Conservation (phyloP, 2,329 filamentous ascomycete species). For the Trichoderma koningii region DNA sequence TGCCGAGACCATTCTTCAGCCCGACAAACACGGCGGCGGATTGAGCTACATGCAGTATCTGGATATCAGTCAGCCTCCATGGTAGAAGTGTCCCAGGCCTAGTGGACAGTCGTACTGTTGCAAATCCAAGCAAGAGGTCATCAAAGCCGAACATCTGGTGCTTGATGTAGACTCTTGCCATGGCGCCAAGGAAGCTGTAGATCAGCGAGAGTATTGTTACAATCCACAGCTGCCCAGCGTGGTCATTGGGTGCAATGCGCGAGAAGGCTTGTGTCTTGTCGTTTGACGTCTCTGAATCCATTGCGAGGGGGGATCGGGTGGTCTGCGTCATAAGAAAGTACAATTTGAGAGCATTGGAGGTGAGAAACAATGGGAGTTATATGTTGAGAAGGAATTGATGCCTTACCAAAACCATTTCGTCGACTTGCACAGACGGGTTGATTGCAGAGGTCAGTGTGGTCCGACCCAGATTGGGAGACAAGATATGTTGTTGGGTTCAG, state of each 20-base stretch:
- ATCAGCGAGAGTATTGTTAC: conserved; percentile 5
- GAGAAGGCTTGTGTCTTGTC: background rate
- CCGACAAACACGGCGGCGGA: background rate
- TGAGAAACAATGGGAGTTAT: no score
- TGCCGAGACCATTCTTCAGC: background rate
- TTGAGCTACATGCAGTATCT: conserved; percentile 5
- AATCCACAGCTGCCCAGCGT: conserved; percentile 7
- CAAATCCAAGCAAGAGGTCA: background rate
- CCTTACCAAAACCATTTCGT: background rate
- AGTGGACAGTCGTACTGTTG: background rate
- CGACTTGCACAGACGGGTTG: background rate
- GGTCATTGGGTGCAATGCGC: background rate
- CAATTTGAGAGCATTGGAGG: background rate
- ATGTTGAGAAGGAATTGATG: background rate
- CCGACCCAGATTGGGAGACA: background rate
- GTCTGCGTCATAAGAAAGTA: no score
- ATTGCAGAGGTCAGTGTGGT: background rate
- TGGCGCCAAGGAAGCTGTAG: background rate
- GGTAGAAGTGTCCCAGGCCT: background rate
- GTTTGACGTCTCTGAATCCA: background rate
- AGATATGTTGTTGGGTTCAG: background rate
- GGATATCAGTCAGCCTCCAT: background rate
- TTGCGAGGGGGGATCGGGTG: background rate
- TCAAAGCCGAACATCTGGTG: conserved; percentile 7
- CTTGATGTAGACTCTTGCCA: background rate